Evolutionary conservation across 2,329 filamentous ascomycete species (phyloP), one percentile per base, ranked within the genome.

Genomic region (Apiospora aurea): DNA sequence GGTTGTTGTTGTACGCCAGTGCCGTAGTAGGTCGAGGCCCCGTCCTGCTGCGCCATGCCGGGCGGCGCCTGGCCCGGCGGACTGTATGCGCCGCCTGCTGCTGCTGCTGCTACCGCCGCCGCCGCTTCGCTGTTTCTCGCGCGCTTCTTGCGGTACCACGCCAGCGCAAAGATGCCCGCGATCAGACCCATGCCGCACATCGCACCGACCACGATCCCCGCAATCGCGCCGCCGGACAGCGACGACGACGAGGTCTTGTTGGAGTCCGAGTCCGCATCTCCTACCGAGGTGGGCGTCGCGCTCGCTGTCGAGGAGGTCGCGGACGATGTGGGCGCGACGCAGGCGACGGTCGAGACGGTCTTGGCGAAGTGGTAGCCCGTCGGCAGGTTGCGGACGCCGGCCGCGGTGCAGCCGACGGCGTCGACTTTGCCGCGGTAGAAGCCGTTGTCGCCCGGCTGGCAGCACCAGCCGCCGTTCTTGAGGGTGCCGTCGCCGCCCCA

Each of bases 271-370:
- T 41, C 21, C 6, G 29, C 2, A 8, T 16, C 26, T 10, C 21
- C 29, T 41, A 10, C 14, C 10, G 57, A 41, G 6, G 34, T n/a
- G 6, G 57, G 57, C 1, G 34, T 41, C 18, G 16, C 7, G 14
- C 51, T 29, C 2, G 26, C 10, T 0, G 51, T 21, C 6, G 51
- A 57, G 2, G 51, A 57, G 2, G 53, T 21, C 16, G 53, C 53
- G 53, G 53, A 61, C 14, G 57, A 64, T 2, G 57, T 64, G 57
- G 57, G 57, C 34, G 57, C 14, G 57, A 64, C 57, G 57, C 57
- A 64, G 21, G 57, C 18, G 57, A 21, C 16, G 57, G 57, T 64
- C 11, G 3, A 0, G 57, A 64, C 57, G 18, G 57, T 64, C 57
- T 18, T 13, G 29, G 57, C 57, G 57, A 64, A 64, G 10, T 11